These are phyloP conservation scores for Naganishia randhawae DNA, from an alignment of 768 basidiomycete genomes.

Conservation along the genomic window DNA sequence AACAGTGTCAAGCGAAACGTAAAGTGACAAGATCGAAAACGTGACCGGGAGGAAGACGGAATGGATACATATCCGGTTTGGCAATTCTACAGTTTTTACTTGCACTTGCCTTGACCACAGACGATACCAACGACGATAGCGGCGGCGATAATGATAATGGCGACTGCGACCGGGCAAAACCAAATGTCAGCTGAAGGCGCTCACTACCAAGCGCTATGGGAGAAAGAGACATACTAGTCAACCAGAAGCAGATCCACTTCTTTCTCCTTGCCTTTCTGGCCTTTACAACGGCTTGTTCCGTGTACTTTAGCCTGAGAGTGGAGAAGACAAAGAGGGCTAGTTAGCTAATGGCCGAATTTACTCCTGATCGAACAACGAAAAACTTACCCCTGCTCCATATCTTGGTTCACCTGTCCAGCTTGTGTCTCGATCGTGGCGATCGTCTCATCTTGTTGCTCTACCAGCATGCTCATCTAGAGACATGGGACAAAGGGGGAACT, in stretches of 20 bases:
- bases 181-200: background rate
- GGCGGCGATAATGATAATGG: conserved; percentile 14
- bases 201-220: background rate
- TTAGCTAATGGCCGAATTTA: conserved; percentile 14
- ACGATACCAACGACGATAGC: conserved; percentile 20
- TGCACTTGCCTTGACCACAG: conserved; percentile 23
- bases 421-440: conserved; percentile 64
- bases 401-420: conserved; percentile 62
- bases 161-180: background rate
- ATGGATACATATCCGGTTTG: too few relatives aligned
- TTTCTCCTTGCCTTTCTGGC: conserved; percentile 87
- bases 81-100: background rate
- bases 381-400: conserved; percentile 69
- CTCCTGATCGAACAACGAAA: background rate
- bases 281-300: conserved; percentile 77
- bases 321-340: background rate
- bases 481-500: background rate
- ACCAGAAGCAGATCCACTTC: conserved; percentile 76
- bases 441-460: conserved; percentile 74
- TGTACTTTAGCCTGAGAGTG: conserved; percentile 66
- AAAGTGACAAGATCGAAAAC: background rate
- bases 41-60: background rate
- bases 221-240: conserved; percentile 5
- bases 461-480: conserved; percentile 73
- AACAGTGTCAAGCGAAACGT: background rate